A percentile compares a stretch with the other conserved stretches of the same genome.
These are phyloP conservation scores for Phaeophleospora eucalypticola DNA, from an alignment of 2,329 filamentous ascomycete species.

Conservation along the genomic window DNA sequence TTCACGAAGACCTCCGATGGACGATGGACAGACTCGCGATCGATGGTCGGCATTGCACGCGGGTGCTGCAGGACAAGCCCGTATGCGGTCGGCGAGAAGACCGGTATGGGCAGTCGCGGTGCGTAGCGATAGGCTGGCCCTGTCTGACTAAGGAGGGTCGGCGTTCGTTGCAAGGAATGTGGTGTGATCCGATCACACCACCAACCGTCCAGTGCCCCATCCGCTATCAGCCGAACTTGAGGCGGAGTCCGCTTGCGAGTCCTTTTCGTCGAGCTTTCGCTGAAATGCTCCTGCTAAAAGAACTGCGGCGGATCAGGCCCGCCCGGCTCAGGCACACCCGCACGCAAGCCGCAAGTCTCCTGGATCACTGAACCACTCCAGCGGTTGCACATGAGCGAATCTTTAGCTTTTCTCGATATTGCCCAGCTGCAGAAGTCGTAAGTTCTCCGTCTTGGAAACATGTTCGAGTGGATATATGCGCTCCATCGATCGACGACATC, in stretches of 20 bases:
- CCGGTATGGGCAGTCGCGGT: constrained; percentile 1
- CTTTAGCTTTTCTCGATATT: background rate
- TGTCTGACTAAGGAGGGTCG: constrained; percentile 1
- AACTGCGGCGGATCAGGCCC: background rate
- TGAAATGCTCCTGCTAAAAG: too few relatives aligned
- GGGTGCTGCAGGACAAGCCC: constrained; percentile 3
- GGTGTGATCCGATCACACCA: constrained; percentile 11
- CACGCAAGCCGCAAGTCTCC: background rate
- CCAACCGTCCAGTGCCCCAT: background rate
- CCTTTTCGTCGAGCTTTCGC: too few relatives aligned
- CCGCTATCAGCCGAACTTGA: background rate
- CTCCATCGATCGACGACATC: background rate
- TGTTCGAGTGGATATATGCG: background rate
- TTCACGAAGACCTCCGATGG: constrained; percentile 1
- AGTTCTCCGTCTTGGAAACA: background rate
- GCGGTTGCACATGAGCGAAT: background rate
- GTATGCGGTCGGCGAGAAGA: constrained; percentile 7
- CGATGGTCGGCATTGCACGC: constrained; percentile 4
- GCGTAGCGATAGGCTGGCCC: constrained; percentile 7
- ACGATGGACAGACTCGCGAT: constrained; percentile 3
- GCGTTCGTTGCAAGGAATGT: constrained; percentile 7
- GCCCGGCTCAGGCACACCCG: background rate
- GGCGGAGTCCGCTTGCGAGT: background rate
- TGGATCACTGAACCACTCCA: background rate
- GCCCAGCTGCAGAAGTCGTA: background rate